These are phyloP conservation scores for Trypanosoma cruzi DNA, from an alignment of 208 protist genomes.

Conservation along the genomic window DNA sequence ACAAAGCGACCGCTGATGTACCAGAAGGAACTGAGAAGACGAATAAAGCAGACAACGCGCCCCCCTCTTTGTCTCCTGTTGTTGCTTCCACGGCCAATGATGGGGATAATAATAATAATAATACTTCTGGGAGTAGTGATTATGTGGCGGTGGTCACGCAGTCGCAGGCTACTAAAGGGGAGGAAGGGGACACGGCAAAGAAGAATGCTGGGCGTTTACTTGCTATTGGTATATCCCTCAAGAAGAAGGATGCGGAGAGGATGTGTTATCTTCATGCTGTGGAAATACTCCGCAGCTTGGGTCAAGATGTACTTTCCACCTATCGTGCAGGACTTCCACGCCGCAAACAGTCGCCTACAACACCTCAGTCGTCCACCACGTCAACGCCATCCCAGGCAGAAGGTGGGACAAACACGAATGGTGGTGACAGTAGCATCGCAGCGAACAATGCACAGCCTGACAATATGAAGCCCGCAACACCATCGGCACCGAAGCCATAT, in stretches of 20 bases:
- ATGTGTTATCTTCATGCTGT: constrained; percentile 84
- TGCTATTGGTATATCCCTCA: constrained; percentile 71
- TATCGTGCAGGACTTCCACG: constrained; percentile 56
- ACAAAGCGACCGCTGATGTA: not conserved
- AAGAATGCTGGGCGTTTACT: constrained; percentile 31
- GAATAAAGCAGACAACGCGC: not conserved
- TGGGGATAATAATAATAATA: not conserved
- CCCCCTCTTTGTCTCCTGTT: not conserved
- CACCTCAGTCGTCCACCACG: not conserved
- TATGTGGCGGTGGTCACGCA: not conserved
- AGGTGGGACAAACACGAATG: not conserved
- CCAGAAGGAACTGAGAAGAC: not conserved
- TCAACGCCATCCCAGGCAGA: not conserved
- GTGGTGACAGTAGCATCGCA: not conserved
- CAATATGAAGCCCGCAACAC: not conserved
- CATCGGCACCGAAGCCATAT: constrained; percentile 32
- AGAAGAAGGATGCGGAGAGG: constrained; percentile 82
- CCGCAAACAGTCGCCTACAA: not conserved
- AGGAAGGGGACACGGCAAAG: not conserved
- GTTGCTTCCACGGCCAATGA: not conserved
- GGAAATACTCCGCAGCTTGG: constrained; percentile 43
- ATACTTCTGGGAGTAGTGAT: not conserved
- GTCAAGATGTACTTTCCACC: constrained; percentile 53
- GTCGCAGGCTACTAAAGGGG: not conserved
- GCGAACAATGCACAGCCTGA: not conserved